These are phyloP conservation scores for Bretschneidera sinensis DNA, from an alignment of 345 rosid species.

Conservation along the genomic window DNA sequence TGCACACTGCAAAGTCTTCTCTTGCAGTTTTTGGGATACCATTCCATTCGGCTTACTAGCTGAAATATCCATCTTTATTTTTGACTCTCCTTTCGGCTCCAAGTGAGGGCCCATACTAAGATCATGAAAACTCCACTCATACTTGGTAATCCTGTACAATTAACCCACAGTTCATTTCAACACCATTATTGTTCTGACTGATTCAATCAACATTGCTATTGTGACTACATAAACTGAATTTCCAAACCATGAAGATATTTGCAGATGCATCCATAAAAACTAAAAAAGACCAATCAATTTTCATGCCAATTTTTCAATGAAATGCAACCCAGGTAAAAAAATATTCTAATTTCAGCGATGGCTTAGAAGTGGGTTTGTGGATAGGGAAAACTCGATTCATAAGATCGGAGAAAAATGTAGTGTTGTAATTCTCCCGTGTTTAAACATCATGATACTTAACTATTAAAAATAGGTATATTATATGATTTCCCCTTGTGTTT, in stretches of 20 bases:
- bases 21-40: slow-evolving; percentile 24
- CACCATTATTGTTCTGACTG: background rate
- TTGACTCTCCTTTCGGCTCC: slow-evolving; percentile 30
- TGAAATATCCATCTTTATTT: slow-evolving; percentile 19
- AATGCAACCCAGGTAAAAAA: background rate
- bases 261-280: background rate
- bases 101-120: slow-evolving; percentile 7
- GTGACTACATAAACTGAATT: background rate
- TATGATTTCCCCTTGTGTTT: too few species aligned
- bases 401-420: too few species aligned
- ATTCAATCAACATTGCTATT: background rate
- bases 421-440: too few species aligned
- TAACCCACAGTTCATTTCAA: background rate
- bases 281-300: too few species aligned
- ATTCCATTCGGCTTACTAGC: slow-evolving; percentile 22
- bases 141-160: background rate
- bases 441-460: too few species aligned
- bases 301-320: too few species aligned
- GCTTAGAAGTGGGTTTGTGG: too few species aligned
- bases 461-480: too few species aligned
- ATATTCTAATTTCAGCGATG: background rate
- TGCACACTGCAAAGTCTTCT: slow-evolving; percentile 25
- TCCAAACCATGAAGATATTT: background rate
- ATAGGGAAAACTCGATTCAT: too few species aligned
- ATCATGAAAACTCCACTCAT: background rate